Evolutionary conservation across 192 early-diverging fungal species (phyloP).

Genomic region (Entomortierella beljakovae): DNA sequence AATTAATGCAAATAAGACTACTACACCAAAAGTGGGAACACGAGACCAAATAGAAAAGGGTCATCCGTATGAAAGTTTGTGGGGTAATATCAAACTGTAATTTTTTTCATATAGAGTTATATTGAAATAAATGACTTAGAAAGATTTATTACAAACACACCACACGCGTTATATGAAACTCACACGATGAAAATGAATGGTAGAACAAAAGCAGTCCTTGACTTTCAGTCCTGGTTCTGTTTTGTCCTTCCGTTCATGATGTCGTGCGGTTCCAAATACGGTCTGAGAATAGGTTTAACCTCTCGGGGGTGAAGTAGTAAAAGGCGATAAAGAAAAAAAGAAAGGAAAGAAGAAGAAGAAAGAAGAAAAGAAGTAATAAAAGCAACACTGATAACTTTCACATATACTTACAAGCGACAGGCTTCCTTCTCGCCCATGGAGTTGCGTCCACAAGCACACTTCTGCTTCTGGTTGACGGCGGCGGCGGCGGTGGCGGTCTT

Average conservation of each 20-base stretch:
- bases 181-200: neutral
- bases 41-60: slow-evolving; percentile 8
- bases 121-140: neutral
- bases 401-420: slow-evolving; percentile 49
- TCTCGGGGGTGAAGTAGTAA: neutral
- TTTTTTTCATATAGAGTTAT: neutral
- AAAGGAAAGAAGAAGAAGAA: neutral
- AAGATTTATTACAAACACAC: neutral
- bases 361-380: neutral
- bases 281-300: neutral
- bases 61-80: slow-evolving; percentile 23
- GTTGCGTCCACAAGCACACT: slow-evolving; percentile 53
- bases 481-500: slow-evolving; percentile 41
- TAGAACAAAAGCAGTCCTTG: slow-evolving; percentile 4
- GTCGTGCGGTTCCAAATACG: neutral
- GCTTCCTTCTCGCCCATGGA: slow-evolving; percentile 51
- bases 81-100: slow-evolving; percentile 21
- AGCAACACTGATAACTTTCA: neutral
- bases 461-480: slow-evolving; percentile 44
- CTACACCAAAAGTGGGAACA: neutral
- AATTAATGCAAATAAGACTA: slow-evolving; percentile 30
- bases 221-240: neutral
- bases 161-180: slow-evolving; percentile 4
- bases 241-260: neutral
- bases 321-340: neutral